A percentile compares a stretch with the other conserved stretches of the same genome.
phyloP scores from a whole-genome alignment of 345 rosid species.

The Syzygium grande region DNA sequence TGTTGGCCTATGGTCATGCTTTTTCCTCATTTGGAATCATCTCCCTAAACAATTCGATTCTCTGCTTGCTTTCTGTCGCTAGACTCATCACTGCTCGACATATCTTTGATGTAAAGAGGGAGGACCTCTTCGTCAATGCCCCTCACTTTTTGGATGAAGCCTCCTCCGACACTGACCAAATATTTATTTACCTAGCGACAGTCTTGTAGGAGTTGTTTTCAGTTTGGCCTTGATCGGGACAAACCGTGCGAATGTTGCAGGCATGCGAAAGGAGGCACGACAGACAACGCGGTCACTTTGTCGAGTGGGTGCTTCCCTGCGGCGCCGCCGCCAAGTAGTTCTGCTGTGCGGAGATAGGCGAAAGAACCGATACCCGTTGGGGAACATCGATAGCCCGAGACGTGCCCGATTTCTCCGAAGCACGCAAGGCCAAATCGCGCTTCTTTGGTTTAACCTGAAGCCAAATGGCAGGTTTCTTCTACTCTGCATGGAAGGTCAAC shows the following conservation, averaged over 20 bases:
- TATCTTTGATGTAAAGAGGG: background rate
- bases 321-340: conserved; percentile 15
- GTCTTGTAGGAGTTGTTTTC: background rate
- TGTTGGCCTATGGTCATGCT: background rate
- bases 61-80: background rate
- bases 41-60: background rate
- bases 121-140: background rate
- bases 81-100: background rate
- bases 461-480: background rate
- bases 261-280: conserved; percentile 29
- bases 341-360: background rate
- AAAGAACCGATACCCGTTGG: background rate
- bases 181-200: background rate
- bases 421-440: background rate
- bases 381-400: background rate
- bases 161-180: background rate
- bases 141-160: background rate
- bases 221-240: background rate
- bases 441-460: background rate
- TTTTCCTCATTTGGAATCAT: background rate
- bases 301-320: conserved; percentile 56
- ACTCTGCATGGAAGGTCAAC: background rate
- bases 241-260: conserved; percentile 23
- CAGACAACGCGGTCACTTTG: conserved; percentile 26
- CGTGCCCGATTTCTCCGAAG: background rate